phyloP scores from a whole-genome alignment of 495 filamentous ascomycete genomes.

The Neurospora tetrasperma region DNA sequence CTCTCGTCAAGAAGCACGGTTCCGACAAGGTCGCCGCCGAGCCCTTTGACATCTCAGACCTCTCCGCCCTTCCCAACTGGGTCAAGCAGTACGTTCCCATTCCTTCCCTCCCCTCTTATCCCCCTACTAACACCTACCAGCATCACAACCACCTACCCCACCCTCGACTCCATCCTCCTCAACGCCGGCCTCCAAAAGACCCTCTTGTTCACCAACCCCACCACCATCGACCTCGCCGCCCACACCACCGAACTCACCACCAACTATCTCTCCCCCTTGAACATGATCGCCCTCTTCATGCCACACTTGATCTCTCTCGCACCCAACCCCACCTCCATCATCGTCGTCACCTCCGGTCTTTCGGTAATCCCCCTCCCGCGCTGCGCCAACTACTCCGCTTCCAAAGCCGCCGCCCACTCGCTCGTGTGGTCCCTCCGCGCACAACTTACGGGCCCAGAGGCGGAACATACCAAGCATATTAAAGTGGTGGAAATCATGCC shows the following conservation, averaged over 20 bases:
- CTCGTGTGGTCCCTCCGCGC: slow-evolving; percentile 47
- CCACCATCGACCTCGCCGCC: slow-evolving; percentile 41
- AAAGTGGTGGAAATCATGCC: slow-evolving; percentile 56
- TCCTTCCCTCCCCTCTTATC: not conserved
- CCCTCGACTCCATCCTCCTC: slow-evolving; percentile 46
- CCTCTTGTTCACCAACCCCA: slow-evolving; percentile 52
- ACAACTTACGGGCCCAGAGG: slow-evolving; percentile 33
- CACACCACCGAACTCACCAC: slow-evolving; percentile 49
- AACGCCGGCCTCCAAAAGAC: slow-evolving; percentile 48
- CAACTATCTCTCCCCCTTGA: slow-evolving; percentile 57
- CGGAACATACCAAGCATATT: slow-evolving; percentile 20
- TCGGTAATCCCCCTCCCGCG: slow-evolving; percentile 42
- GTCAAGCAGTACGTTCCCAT: slow-evolving; percentile 33
- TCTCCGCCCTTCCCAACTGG: slow-evolving; percentile 48
- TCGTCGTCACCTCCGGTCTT: slow-evolving; percentile 44
- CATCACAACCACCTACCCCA: slow-evolving; percentile 46
- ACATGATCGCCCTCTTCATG: slow-evolving; percentile 51
- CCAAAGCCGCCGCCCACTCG: slow-evolving; percentile 50
- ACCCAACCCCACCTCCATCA: slow-evolving; percentile 27
- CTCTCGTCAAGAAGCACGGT: slow-evolving; percentile 49
- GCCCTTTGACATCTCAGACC: slow-evolving; percentile 53
- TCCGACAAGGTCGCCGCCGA: slow-evolving; percentile 40
- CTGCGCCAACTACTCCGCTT: slow-evolving; percentile 45
- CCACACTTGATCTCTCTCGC: slow-evolving; percentile 44
- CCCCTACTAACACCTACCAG: slow-evolving; percentile 16